Evolutionary conservation across 371 early-diverging fungal species (phyloP), one percentile per base, ranked within the genome.

Genomic region (Thermomucor indicae-seudaticae): DNA sequence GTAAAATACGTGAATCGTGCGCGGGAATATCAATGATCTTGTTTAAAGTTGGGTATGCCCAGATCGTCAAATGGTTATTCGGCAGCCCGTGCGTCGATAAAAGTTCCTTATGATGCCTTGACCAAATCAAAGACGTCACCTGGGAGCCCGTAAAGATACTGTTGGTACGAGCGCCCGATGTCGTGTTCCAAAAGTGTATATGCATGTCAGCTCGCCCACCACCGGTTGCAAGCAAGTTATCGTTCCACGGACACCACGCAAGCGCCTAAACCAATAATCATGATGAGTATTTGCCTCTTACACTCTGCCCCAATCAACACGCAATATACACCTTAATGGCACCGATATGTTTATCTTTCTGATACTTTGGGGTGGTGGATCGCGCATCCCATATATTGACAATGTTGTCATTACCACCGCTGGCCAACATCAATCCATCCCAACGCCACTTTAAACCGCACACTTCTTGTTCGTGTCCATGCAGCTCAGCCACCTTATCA

Each of bases 161-260:
- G 35, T 78, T 73, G 12, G 86, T 58, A 19, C 80, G 73, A 0
- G 81, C 74, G 1, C 82, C 85, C 0, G 86, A 88, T 1, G 83
- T 78, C 4, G 89, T 79, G 69, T 99, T 95, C 99, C 99, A 99
- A 49, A 98, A 91, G 62, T 90, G 89, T 35, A 99, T 93, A 17
- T 84, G 84, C 41, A 88, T 85, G 59, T 99, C 99, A 55, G 84
- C 71, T 4, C 92, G 79, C 24, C 99, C 99, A 43, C 99, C 99
- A 31, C 99, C 99, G 0, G 95, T 89, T 2, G 97, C 98, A 19
- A 99, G 78, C 23, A 95, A 57, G 49, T 89, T 88, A 17, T 70
- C 75, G 51, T 89, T 90, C 96, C 96, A 97, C n/a, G 99, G 99
- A 64, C 97, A 96, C 99, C 99, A 99, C 3, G 94, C 94, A 23